Conservation (phyloP, 2,329 filamentous ascomycete species). For the Pestalotiopsis sp. region DNA sequence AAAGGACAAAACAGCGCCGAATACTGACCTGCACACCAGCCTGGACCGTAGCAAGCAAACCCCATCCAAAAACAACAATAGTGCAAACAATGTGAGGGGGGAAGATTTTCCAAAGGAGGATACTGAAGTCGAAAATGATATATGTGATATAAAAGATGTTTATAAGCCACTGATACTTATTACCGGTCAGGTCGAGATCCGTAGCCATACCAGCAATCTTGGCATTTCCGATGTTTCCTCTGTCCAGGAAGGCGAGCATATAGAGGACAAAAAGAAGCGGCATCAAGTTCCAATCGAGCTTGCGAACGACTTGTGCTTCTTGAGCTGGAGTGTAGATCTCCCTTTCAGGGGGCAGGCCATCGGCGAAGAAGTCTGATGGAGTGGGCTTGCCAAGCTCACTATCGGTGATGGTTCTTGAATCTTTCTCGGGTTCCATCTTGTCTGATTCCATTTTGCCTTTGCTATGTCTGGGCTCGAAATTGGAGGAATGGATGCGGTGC, state of each 20-base stretch:
- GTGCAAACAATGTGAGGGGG: constrained; percentile 51
- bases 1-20: no score
- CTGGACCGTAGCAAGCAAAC: constrained; percentile 52
- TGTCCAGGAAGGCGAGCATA: constrained; percentile 29
- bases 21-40: constrained; percentile 35
- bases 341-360: background rate
- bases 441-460: background rate
- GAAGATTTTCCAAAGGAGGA: constrained; percentile 45
- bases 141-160: constrained; percentile 35
- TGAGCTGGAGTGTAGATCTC: background rate
- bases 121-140: constrained; percentile 47
- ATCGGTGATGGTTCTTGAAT: background rate
- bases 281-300: constrained; percentile 6
- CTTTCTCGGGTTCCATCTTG: background rate
- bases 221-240: constrained; percentile 34
- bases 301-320: constrained; percentile 1
- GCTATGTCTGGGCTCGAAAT: background rate
- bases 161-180: constrained; percentile 30
- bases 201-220: constrained; percentile 32
- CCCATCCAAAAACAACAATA: constrained; percentile 52
- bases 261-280: constrained; percentile 20
- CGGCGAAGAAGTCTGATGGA: background rate
- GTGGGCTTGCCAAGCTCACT: background rate
- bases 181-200: constrained; percentile 31
- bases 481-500: background rate